Conservation (phyloP, 495 filamentous ascomycete species). For the Neurospora cerealis region DNA sequence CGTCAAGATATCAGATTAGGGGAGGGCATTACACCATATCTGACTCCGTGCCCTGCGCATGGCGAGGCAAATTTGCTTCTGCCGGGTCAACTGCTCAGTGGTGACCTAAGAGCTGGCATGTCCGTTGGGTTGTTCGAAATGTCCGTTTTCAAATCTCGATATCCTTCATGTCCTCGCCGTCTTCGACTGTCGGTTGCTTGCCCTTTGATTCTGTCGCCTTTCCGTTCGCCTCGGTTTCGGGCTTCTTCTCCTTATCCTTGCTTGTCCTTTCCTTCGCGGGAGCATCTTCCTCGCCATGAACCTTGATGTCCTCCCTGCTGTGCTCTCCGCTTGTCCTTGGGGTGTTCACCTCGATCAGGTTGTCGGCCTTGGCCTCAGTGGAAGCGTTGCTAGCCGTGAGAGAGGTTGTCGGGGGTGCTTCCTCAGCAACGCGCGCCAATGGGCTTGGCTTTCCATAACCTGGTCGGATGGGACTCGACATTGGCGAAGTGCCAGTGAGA, state of each 20-base stretch:
- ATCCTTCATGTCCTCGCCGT: conserved; percentile 45
- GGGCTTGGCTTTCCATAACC: conserved; percentile 42
- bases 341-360: conserved; percentile 40
- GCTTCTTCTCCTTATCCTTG: conserved; percentile 5
- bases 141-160: conserved; percentile 40
- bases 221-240: conserved; percentile 8
- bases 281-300: conserved; percentile 19
- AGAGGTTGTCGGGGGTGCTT: conserved; percentile 15
- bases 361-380: conserved; percentile 7
- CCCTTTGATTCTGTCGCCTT: conserved; percentile 18
- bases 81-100: background rate
- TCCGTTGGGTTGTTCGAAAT: background rate
- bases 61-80: background rate
- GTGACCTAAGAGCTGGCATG: background rate
- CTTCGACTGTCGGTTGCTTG: conserved; percentile 24
- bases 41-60: background rate
- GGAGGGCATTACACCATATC: background rate
- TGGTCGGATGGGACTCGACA: conserved; percentile 42
- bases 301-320: conserved; percentile 22
- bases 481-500: conserved; percentile 40
- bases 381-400: conserved; percentile 10
- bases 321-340: conserved; percentile 39
- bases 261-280: conserved; percentile 16
- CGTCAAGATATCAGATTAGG: background rate
- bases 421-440: conserved; percentile 44